Base-by-base conservation (phyloP, 352 stramenopile species). In the Globisporangium mamillatum region DNA sequence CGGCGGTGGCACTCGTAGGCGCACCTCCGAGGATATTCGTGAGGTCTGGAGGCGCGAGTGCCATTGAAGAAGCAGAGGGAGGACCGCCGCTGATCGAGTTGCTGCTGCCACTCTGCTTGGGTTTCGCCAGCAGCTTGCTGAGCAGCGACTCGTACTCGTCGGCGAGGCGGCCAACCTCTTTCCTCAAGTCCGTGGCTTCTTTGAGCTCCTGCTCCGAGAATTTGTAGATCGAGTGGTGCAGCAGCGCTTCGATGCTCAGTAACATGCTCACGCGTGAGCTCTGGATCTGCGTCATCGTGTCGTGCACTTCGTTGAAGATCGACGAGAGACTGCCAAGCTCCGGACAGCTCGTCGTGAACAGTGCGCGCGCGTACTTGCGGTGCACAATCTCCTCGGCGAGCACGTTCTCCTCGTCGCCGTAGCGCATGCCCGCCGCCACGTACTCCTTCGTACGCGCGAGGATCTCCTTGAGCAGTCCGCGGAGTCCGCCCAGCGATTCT, bases 251-350 rank as follows among this genome's bases (percentile, higher is more conserved):
- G 7, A 96, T 84, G 29, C 85, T 90, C 1, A 94, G 63, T 34
- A 96, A 68, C 81, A 96, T 93, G 63, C 82, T 94, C 70, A 92
- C 82, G 0, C 88, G 76, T 4, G 88, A 96, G 73, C 84, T 92
- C 63, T 94, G 84, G 58, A 96, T 78, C 67, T 94, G 86, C 16
- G 76, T 78, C 48, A 96, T 71, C 1, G 84, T 94, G 59, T 94
- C 88, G 68, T 94, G 86, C 71, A 94, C 86, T 46, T 94, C 82
- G 52, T 83, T 89, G 70, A 96, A 91, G 6, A 94, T 67, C 4
- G 89, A 89, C 18, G 88, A 90, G 29, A 96, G 74, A 59, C 77
- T 90, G 18, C 83, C 84, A 12, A 92, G 59, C 57, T 91, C 84
- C 0, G 84, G 68, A 52, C 76, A 93, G 73, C 80, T 92, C 3